Percentiles rank a stretch among this genome's conserved stretches.
These are phyloP conservation scores for Gossypium sturtianum DNA, from an alignment of 345 rosid genomes.

Conservation along the genomic window DNA sequence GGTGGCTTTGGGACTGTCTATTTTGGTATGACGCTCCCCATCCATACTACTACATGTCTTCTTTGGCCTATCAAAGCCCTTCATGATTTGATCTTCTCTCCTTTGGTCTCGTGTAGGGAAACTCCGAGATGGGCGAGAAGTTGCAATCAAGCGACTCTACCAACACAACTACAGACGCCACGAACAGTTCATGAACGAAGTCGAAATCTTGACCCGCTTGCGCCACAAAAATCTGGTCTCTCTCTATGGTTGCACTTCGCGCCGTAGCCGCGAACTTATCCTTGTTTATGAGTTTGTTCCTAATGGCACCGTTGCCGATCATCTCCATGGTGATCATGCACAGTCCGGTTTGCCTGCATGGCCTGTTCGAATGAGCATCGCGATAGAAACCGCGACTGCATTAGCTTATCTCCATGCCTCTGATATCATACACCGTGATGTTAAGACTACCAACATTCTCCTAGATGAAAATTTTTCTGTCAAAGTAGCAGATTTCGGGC, in stretches of 20 bases:
- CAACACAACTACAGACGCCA: constrained; percentile 44
- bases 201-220: constrained; percentile 49
- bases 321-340: constrained; percentile 44
- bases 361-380: constrained; percentile 52
- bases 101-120: constrained; percentile 33
- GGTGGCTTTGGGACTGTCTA: constrained; percentile 76
- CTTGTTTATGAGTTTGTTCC: constrained; percentile 61
- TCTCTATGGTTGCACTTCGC: constrained; percentile 65
- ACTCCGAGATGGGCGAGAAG: constrained; percentile 61
- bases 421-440: constrained; percentile 54
- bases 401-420: constrained; percentile 63
- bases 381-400: constrained; percentile 57
- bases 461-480: constrained; percentile 47
- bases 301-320: constrained; percentile 65
- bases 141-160: constrained; percentile 62
- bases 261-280: constrained; percentile 46
- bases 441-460: constrained; percentile 64
- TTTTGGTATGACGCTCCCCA: constrained; percentile 36
- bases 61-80: not conserved
- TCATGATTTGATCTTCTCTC: not conserved
- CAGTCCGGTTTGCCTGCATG: constrained; percentile 33
- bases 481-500: constrained; percentile 68
- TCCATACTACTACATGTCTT: not conserved
- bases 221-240: constrained; percentile 60
- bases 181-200: constrained; percentile 57